Evolutionary conservation across 2,329 filamentous ascomycete species (phyloP).

Genomic region (Paramyrothecium roridum): DNA sequence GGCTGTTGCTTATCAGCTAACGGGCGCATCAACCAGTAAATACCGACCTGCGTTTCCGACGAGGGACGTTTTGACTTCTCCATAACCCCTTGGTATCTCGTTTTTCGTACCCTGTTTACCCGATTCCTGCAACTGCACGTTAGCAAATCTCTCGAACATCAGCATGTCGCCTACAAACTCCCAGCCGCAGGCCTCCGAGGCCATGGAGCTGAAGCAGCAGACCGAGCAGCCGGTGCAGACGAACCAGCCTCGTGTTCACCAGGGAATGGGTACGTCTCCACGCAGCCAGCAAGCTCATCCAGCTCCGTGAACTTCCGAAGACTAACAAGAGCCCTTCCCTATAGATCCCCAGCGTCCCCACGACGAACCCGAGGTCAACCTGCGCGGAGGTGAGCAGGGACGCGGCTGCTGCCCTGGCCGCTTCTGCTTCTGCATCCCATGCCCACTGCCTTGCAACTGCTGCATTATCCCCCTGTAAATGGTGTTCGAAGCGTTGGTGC

Average conservation of each 20-base stretch:
- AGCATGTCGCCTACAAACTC: not conserved
- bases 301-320: too few relatives aligned
- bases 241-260: slow-evolving; percentile 4
- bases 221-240: slow-evolving; percentile 1
- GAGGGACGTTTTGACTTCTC: too few relatives aligned
- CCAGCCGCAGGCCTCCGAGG: not conserved
- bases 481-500: too few relatives aligned
- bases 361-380: slow-evolving; percentile 4
- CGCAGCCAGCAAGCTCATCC: too few relatives aligned
- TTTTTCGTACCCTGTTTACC: not conserved
- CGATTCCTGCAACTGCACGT: not conserved
- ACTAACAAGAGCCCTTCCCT: not conserved
- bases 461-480: slow-evolving; percentile 23
- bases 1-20: not conserved
- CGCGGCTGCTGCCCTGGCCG: slow-evolving; percentile 22
- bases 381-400: slow-evolving; percentile 4
- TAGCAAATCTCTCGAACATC: not conserved
- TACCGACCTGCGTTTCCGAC: too few relatives aligned
- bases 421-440: slow-evolving; percentile 36
- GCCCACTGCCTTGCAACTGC: slow-evolving; percentile 33
- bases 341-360: slow-evolving; percentile 6
- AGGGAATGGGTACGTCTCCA: slow-evolving; percentile 3
- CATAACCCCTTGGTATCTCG: too few relatives aligned
- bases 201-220: slow-evolving; percentile 1
- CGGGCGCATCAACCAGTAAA: too few relatives aligned